Evolutionary conservation across 768 basidiomycete species (phyloP).

Genomic region (Lactifluus pinguis): DNA sequence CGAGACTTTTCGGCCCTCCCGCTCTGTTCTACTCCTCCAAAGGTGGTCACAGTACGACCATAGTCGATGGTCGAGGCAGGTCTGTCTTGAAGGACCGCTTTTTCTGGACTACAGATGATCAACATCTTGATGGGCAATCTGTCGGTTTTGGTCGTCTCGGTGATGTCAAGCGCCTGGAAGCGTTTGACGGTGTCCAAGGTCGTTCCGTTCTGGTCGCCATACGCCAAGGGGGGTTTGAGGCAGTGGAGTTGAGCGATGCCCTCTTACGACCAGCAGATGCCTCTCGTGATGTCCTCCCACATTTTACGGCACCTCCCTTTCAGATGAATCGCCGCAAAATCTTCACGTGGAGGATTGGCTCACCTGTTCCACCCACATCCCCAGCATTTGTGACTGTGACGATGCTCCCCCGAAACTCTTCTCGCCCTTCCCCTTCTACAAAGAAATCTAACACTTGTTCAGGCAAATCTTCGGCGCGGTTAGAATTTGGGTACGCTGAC

Average conservation of each 20-base stretch:
- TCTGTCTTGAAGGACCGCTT: slow-evolving; percentile 78
- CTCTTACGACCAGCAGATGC: slow-evolving; percentile 72
- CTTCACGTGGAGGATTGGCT: slow-evolving; percentile 79
- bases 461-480: slow-evolving; percentile 40
- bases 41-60: slow-evolving; percentile 83
- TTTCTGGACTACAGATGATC: slow-evolving; percentile 64
- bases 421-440: slow-evolving; percentile 28
- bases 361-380: slow-evolving; percentile 33
- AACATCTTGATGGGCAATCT: slow-evolving; percentile 32
- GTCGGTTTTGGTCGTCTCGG: slow-evolving; percentile 47
- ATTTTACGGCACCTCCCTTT: slow-evolving; percentile 53
- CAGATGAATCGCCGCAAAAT: slow-evolving; percentile 61
- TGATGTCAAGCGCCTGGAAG: slow-evolving; percentile 75
- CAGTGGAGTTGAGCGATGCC: slow-evolving; percentile 71
- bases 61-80: slow-evolving; percentile 78
- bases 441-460: slow-evolving; percentile 44
- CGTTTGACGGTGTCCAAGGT: slow-evolving; percentile 60
- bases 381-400: background rate
- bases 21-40: slow-evolving; percentile 81
- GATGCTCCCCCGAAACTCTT: slow-evolving; percentile 25
- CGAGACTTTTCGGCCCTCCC: slow-evolving; percentile 78
- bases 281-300: slow-evolving; percentile 62
- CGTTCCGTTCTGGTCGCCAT: slow-evolving; percentile 75
- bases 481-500: slow-evolving; percentile 44
- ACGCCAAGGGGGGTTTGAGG: slow-evolving; percentile 81